A percentile compares a stretch with the other conserved stretches of the same genome.
These are phyloP conservation scores for Fusarium verrucosum DNA, from an alignment of 2,329 filamentous ascomycete genomes.

Conservation along the genomic window DNA sequence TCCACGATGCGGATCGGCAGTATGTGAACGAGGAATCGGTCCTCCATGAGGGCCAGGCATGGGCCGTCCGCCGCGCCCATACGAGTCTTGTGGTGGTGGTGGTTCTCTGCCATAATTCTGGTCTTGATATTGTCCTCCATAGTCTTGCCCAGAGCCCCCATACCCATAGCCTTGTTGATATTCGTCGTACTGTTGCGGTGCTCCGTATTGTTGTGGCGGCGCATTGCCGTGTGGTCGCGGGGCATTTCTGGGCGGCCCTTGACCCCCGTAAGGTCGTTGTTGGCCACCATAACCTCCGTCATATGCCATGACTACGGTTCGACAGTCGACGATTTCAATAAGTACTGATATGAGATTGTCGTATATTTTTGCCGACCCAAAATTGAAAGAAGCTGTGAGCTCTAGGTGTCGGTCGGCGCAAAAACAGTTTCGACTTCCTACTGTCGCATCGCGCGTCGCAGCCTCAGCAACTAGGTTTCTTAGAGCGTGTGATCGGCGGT, in stretches of 20 bases:
- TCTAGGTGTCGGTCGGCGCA: slow-evolving; percentile 23
- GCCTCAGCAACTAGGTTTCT: slow-evolving; percentile 34
- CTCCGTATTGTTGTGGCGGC: slow-evolving; percentile 50
- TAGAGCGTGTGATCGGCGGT: slow-evolving; percentile 36
- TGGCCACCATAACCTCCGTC: slow-evolving; percentile 56
- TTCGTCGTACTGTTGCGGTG: slow-evolving; percentile 55
- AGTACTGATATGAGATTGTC: not conserved
- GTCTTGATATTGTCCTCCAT: slow-evolving; percentile 55
- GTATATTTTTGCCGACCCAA: not conserved
- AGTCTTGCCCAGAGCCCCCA: slow-evolving; percentile 53
- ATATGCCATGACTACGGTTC: slow-evolving; percentile 57
- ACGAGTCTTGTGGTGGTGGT: slow-evolving; percentile 55
- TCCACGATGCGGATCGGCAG: slow-evolving; percentile 50
- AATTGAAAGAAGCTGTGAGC: not conserved
- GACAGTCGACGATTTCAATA: not conserved
- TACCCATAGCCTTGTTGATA: slow-evolving; percentile 59
- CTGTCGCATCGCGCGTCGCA: slow-evolving; percentile 44
- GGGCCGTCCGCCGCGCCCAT: slow-evolving; percentile 55
- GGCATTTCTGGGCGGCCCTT: slow-evolving; percentile 53
- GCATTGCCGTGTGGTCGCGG: slow-evolving; percentile 50
- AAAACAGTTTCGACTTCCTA: slow-evolving; percentile 32
- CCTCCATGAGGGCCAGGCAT: slow-evolving; percentile 57
- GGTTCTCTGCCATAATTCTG: slow-evolving; percentile 57
- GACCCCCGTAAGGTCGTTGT: slow-evolving; percentile 60
- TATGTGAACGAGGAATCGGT: slow-evolving; percentile 55